phyloP scores from a whole-genome alignment of 2,329 filamentous ascomycete species.

The Hypoxylon sp. region DNA sequence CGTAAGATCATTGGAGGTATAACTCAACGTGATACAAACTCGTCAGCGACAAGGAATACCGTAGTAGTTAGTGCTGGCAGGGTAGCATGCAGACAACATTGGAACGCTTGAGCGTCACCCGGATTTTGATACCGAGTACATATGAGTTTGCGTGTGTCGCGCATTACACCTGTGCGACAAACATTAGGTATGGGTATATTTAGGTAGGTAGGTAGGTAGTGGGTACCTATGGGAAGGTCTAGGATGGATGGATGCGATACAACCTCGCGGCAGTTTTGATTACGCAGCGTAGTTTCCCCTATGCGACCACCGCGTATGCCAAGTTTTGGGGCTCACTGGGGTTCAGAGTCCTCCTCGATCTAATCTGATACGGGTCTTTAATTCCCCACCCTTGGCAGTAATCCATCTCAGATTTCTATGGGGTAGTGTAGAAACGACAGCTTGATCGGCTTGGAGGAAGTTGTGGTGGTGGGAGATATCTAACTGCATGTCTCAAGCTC shows the following conservation, averaged over 20 bases:
- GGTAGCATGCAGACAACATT: constrained; percentile 9
- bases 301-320: constrained; percentile 18
- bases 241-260: constrained; percentile 5
- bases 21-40: constrained; percentile 4
- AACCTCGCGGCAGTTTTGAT: constrained; percentile 7
- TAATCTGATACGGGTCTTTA: constrained; percentile 3
- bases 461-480: background rate
- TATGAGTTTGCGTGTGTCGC: constrained; percentile 2
- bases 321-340: constrained; percentile 31
- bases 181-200: background rate
- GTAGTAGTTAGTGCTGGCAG: constrained; percentile 10
- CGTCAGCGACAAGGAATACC: constrained; percentile 16
- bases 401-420: constrained; percentile 13
- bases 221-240: too few relatives aligned
- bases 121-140: constrained; percentile 6
- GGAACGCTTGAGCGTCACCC: constrained; percentile 5
- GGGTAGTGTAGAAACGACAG: constrained; percentile 1
- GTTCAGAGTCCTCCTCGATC: constrained; percentile 8
- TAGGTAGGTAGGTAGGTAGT: background rate
- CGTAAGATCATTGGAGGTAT: constrained; percentile 18
- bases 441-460: constrained; percentile 1
- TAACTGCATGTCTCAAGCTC: background rate
- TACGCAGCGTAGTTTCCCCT: background rate
- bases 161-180: background rate
- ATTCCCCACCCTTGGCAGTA: constrained; percentile 16